Evolutionary conservation across 345 rosid genomes (phyloP).

Genomic region (Limnanthes douglasii): DNA sequence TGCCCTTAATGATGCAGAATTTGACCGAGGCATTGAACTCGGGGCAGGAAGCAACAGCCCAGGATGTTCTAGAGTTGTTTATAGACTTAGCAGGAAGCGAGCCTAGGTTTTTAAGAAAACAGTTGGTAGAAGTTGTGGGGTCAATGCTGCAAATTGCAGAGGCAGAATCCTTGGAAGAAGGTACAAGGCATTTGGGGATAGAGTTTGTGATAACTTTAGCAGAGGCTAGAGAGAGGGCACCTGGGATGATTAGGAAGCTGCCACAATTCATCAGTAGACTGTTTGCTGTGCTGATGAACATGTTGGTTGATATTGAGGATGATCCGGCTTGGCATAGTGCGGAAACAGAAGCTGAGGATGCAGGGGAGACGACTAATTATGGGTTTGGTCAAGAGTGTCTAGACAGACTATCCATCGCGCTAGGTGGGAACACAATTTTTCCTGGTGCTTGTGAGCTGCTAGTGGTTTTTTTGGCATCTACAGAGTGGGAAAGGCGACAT

Average conservation of each 20-base stretch:
- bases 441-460: slow-evolving; percentile 53
- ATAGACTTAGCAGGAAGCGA: slow-evolving; percentile 57
- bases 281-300: slow-evolving; percentile 38
- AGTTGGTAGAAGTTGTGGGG: slow-evolving; percentile 45
- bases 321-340: slow-evolving; percentile 54
- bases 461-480: slow-evolving; percentile 31
- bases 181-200: slow-evolving; percentile 43
- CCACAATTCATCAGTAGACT: slow-evolving; percentile 52
- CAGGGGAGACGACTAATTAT: slow-evolving; percentile 49
- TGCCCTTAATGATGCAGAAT: slow-evolving; percentile 49
- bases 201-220: slow-evolving; percentile 54
- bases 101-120: slow-evolving; percentile 45
- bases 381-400: slow-evolving; percentile 61
- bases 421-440: slow-evolving; percentile 55
- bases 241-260: slow-evolving; percentile 66
- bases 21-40: slow-evolving; percentile 50
- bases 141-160: slow-evolving; percentile 62
- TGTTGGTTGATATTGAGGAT: slow-evolving; percentile 52
- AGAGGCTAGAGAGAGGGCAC: slow-evolving; percentile 64
- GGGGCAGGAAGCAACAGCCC: slow-evolving; percentile 42
- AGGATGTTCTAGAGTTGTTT: slow-evolving; percentile 53
- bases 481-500: slow-evolving; percentile 62
- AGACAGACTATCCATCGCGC: slow-evolving; percentile 42
- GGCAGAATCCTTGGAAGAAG: slow-evolving; percentile 54
- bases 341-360: slow-evolving; percentile 47